Evolutionary conservation across 164 flowering plant genomes (phyloP).

Genomic region (Litsea cubeba): DNA sequence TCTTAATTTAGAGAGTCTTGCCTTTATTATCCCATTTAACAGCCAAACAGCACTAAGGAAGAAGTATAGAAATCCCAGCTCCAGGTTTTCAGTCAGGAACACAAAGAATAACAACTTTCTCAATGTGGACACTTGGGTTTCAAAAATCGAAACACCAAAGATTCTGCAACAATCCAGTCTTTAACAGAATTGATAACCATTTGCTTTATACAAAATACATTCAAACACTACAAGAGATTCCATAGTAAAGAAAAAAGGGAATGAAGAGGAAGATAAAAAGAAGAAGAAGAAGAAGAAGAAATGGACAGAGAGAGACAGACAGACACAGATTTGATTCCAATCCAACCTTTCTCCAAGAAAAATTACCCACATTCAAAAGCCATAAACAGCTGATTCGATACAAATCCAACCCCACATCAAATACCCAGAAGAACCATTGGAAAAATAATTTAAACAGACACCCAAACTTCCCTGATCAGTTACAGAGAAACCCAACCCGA

Average conservation of each 20-base stretch:
- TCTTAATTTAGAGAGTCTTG: background rate
- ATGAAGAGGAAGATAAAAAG: background rate
- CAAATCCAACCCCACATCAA: slow-evolving; percentile 13
- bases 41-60: slow-evolving; percentile 7
- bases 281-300: background rate
- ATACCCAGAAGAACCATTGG: background rate
- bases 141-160: slow-evolving; percentile 10
- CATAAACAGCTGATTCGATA: slow-evolving; percentile 17
- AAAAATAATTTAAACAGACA: background rate
- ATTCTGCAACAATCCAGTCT: slow-evolving; percentile 14
- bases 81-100: slow-evolving; percentile 5
- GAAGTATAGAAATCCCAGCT: slow-evolving; percentile 15
- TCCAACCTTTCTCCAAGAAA: slow-evolving; percentile 17
- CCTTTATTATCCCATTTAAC: slow-evolving; percentile 4
- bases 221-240: slow-evolving; percentile 15
- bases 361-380: slow-evolving; percentile 4
- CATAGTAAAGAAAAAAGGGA: background rate
- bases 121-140: slow-evolving; percentile 3
- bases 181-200: background rate
- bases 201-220: slow-evolving; percentile 25
- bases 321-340: background rate
- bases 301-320: no score
- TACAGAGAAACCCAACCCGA: background rate
- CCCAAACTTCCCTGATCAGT: background rate
- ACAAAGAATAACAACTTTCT: slow-evolving; percentile 9